Evolutionary conservation across 2,329 filamentous ascomycete genomes (phyloP).

Genomic region (Ceratocystis lukuohia): DNA sequence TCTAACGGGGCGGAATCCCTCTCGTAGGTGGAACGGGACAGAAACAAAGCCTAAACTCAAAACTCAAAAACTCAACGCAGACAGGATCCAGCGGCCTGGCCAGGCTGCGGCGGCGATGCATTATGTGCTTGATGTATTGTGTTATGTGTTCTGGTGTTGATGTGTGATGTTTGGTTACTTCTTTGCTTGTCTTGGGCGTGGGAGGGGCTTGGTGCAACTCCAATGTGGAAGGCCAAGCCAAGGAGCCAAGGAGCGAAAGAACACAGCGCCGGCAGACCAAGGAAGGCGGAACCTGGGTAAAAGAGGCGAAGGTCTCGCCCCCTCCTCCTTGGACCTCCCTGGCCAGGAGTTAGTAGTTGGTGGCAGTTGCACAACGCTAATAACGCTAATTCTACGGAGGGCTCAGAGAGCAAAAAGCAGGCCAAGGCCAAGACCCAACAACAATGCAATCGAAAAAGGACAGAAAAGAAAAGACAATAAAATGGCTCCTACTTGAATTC

Average conservation of each 20-base stretch:
- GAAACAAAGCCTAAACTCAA: conserved; percentile 4
- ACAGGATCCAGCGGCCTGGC: not conserved
- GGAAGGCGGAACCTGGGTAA: not conserved
- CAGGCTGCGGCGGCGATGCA: not conserved
- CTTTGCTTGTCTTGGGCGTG: not conserved
- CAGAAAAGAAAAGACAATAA: too few relatives aligned
- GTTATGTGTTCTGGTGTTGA: not conserved
- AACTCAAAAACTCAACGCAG: not conserved
- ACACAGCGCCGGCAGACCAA: not conserved
- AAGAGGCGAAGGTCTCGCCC: not conserved
- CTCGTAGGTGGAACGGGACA: not conserved
- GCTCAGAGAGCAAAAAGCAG: not conserved
- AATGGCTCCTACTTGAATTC: not conserved
- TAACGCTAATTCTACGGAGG: not conserved
- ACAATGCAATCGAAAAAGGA: not conserved
- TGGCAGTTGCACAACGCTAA: not conserved
- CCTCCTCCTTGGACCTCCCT: not conserved
- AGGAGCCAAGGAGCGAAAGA: not conserved
- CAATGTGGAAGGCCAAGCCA: not conserved
- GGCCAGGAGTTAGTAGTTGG: not conserved
- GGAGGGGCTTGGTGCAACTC: not conserved
- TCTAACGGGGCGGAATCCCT: not conserved
- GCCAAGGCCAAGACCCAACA: not conserved
- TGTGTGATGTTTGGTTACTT: not conserved
- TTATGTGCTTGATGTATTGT: not conserved